These are phyloP conservation scores for Epichloe scottii DNA, from an alignment of 2,329 filamentous ascomycete genomes.

Conservation along the genomic window DNA sequence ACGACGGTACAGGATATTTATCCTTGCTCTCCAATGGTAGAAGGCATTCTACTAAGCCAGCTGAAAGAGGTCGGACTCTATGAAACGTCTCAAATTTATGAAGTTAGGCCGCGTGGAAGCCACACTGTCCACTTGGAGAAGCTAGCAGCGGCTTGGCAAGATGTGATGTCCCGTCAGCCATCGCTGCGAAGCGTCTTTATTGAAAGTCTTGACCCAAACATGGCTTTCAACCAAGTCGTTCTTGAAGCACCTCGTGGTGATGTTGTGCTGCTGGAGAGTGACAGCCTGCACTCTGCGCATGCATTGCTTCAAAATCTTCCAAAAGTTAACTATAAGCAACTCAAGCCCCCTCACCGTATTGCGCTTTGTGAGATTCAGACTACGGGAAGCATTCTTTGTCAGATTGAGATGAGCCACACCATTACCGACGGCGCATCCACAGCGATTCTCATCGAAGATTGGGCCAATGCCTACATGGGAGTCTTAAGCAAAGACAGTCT, in stretches of 20 bases:
- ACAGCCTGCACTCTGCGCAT: not conserved
- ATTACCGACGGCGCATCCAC: slow-evolving; percentile 22
- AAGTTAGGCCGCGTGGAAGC: slow-evolving; percentile 3
- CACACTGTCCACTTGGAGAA: not conserved
- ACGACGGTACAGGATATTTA: slow-evolving; percentile 21
- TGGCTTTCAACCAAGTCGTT: slow-evolving; percentile 5
- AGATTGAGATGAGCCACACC: slow-evolving; percentile 23
- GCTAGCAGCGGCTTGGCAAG: slow-evolving; percentile 8
- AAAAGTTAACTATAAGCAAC: slow-evolving; percentile 1
- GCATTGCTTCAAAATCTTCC: not conserved
- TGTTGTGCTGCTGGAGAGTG: not conserved
- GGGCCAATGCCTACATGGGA: slow-evolving; percentile 3
- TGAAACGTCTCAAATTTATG: slow-evolving; percentile 11
- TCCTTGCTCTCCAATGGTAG: slow-evolving; percentile 26
- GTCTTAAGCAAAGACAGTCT: not conserved
- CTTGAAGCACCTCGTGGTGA: not conserved
- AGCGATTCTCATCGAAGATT: slow-evolving; percentile 6
- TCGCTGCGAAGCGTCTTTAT: slow-evolving; percentile 8
- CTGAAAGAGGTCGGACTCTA: slow-evolving; percentile 5
- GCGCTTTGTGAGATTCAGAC: not conserved
- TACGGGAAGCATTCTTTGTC: slow-evolving; percentile 10
- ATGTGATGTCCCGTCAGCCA: slow-evolving; percentile 5
- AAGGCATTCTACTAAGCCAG: slow-evolving; percentile 24
- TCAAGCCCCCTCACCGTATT: slow-evolving; percentile 2
- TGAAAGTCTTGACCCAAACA: not conserved